A percentile compares a stretch with the other conserved stretches of the same genome.
These are phyloP conservation scores for Caryopteris hybrid DNA, from an alignment of 305 asterid species.

Conservation along the genomic window DNA sequence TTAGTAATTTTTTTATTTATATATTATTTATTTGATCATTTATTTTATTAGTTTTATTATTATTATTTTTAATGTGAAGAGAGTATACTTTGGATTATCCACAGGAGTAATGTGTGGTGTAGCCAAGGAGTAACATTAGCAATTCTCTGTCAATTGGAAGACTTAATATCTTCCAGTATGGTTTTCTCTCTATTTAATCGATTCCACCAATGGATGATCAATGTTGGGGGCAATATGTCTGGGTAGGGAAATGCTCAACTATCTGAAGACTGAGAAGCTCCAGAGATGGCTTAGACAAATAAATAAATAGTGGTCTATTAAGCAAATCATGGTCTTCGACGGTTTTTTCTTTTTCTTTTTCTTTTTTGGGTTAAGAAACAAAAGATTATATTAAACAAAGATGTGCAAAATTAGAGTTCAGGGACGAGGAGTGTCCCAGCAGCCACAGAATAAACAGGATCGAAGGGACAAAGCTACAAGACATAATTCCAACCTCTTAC, in stretches of 20 bases:
- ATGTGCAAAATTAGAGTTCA: too few relatives aligned
- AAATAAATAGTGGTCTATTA: not conserved
- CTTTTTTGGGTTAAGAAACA: too few relatives aligned
- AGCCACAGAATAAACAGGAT: too few relatives aligned
- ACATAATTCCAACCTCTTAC: too few relatives aligned
- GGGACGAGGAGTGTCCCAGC: too few relatives aligned
- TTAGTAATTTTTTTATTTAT: not conserved
- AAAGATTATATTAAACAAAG: too few relatives aligned
- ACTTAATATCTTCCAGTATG: not conserved
- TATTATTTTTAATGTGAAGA: not conserved
- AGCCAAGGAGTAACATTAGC: not conserved
- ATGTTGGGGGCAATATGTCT: not conserved
- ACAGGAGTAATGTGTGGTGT: too few relatives aligned
- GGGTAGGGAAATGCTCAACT: not conserved
- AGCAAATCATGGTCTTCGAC: too few relatives aligned
- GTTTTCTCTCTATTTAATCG: not conserved
- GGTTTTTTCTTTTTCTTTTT: too few relatives aligned
- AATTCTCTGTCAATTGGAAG: slow-evolving; percentile 2
- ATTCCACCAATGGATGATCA: not conserved
- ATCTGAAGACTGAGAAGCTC: not conserved
- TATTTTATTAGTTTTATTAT: not conserved
- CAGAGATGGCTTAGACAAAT: not conserved
- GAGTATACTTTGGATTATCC: too few relatives aligned
- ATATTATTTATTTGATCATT: too few relatives aligned
- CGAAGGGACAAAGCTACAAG: too few relatives aligned